Percentiles rank a stretch among this genome's conserved stretches.
These are phyloP conservation scores for Sungouiozyma intestinalis DNA, from an alignment of 805 yeast genomes.

Conservation along the genomic window DNA sequence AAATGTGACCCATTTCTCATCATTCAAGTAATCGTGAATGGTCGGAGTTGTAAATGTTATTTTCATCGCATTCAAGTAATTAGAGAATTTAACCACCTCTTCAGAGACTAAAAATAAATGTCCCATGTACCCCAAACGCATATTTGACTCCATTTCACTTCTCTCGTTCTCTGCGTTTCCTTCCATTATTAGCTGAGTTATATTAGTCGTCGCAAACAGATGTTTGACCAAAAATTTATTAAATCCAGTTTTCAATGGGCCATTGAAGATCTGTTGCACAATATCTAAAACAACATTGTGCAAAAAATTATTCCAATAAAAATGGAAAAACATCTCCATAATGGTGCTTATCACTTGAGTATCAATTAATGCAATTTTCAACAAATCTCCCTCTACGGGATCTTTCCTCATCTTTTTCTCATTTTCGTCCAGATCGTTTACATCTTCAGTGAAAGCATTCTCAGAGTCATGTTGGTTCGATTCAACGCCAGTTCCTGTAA, in stretches of 20 bases:
- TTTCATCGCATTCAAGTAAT: conserved; percentile 32
- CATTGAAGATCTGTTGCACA: conserved; percentile 73
- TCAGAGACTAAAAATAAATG: conserved; percentile 89
- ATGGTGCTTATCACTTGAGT: conserved; percentile 50
- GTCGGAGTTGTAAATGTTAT: conserved; percentile 19
- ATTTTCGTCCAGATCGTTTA: conserved; percentile 23
- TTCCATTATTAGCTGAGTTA: conserved; percentile 53
- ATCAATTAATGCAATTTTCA: conserved; percentile 59
- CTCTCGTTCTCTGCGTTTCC: conserved; percentile 53
- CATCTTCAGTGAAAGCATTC: conserved; percentile 3
- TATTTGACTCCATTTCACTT: conserved; percentile 48
- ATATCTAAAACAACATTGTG: conserved; percentile 81
- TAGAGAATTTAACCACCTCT: conserved; percentile 81
- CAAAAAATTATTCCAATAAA: conserved; percentile 77
- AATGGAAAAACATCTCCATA: conserved; percentile 56
- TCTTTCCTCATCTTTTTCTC: conserved; percentile 37
- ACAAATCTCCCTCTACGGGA: conserved; percentile 61
- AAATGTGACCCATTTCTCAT: conserved; percentile 60
- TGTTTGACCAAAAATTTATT: conserved; percentile 54
- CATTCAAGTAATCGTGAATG: conserved; percentile 19
- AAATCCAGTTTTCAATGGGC: conserved; percentile 60
- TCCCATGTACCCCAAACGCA: conserved; percentile 93
- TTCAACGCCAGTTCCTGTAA: conserved; percentile 2
- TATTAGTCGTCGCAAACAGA: conserved; percentile 46
- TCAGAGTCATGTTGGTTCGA: conserved; percentile 3